These are phyloP conservation scores for Podaxis sp. DNA, from an alignment of 768 basidiomycete genomes.

Conservation along the genomic window DNA sequence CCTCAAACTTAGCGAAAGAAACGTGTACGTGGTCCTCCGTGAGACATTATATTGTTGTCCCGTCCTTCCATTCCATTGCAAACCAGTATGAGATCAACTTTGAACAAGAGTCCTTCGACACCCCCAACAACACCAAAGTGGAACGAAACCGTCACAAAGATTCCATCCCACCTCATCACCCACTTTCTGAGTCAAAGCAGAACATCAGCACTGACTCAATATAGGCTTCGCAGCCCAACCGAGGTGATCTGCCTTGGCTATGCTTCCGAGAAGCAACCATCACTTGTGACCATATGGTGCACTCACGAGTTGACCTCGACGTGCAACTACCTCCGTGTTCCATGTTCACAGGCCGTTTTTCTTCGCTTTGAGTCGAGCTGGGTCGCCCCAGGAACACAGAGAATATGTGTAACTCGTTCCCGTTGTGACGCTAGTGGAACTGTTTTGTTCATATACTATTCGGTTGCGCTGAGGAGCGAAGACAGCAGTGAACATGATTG, in stretches of 20 bases:
- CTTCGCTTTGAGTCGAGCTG: neutral
- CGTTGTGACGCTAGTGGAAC: neutral
- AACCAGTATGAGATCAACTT: neutral
- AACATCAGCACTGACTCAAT: neutral
- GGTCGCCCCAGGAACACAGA: neutral
- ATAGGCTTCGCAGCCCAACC: slow-evolving; percentile 3
- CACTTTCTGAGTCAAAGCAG: neutral
- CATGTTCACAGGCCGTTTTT: slow-evolving; percentile 8
- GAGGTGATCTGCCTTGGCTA: neutral
- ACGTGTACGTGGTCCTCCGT: neutral
- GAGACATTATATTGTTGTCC: neutral
- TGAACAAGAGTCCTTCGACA: neutral
- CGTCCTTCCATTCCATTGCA: neutral
- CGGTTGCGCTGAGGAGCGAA: neutral
- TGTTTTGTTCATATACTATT: neutral
- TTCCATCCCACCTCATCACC: neutral
- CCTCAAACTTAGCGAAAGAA: neutral
- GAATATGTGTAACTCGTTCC: neutral
- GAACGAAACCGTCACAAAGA: neutral
- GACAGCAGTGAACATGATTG: neutral
- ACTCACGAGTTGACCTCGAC: neutral
- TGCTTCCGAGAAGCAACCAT: slow-evolving; percentile 13
- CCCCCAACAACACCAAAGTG: neutral
- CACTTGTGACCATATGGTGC: slow-evolving; percentile 4
- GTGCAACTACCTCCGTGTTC: neutral